Evolutionary conservation across 2,329 filamentous ascomycete genomes (phyloP), one percentile per base, ranked within the genome.

Genomic region (Pseudogymnoascus sp.): DNA sequence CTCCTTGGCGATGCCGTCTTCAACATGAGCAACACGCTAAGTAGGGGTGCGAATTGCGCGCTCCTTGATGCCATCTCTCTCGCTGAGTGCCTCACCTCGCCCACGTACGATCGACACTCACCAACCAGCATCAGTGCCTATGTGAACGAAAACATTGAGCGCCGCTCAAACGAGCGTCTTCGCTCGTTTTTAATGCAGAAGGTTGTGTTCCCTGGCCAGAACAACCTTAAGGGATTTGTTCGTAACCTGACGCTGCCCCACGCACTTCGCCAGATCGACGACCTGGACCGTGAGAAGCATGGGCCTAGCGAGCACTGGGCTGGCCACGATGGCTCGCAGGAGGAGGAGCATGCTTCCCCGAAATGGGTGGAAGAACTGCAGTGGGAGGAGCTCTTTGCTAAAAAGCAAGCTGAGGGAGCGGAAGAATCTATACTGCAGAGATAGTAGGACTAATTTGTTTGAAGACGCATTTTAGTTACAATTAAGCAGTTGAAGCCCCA

Each of bases 1-100:
- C 59, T 69, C 33, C 64, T 70, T 30, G 68, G 68, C 2, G 68
- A 70, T 64, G 62, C 67, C 8, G 67, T 69, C 11, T 68, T 69
- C 37, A 69, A 69, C 57, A 70, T 70, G 28, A 65, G 66, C 14
- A 70, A 66, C 0, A 70, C 66, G 58, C 61, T 70, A 11, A 65
- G 66, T 2, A 69, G 69, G 59, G 68, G 68, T 16, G 68, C 68
- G 2, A 70, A 70, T 35, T 70, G 68, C 57, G 68, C 68, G 2
- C 50, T 70, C 8, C 65, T 69, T n/a, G 68, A 70, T 36, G 67
- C 68, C 2, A 50, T 69, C 8, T 65, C 64, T 39, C 64, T 70
- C 7, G 63, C 68, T 14, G 66, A 67, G 33, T 59, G 60, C 20
- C 60, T 70, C 8, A 62, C 4, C 36, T 64, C 36, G 22, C 22